Base-by-base conservation (phyloP, 371 early-diverging fungal genomes). In the Mucor lusitanicus region DNA sequence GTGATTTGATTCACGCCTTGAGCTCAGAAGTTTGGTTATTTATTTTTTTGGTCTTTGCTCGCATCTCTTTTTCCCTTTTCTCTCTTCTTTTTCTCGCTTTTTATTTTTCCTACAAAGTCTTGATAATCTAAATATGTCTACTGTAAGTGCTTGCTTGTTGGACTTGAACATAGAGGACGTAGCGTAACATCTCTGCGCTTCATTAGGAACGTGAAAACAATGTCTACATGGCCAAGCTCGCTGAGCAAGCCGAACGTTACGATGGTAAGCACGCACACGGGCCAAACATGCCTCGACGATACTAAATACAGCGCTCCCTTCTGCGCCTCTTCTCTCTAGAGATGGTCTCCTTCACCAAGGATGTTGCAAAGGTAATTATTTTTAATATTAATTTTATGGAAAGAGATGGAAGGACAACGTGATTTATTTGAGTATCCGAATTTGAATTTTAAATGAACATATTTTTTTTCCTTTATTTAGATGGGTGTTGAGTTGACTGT, bases 191-290 rank as follows among this genome's bases (percentile, higher is more conserved):
- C 21, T 17, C 19, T 54, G 33, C 54, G 11, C 42, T 23, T 60
- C 28, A 30, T 32, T 71, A 82, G 82, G 82, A 82, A 67, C 82
- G 82, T 59, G 82, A 82, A 70, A 77, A 79, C 68, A 82, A 77
- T 68, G 87, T 85, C 70, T 88, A 86, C 86, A 94, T 95, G 94
- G 99, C 99, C 86, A 98, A 97, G 90, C 93, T 99, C 68, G 94
- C 97, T 76, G 99, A 99, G 88, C 97, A 97, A 85, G 98, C 99
- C 66, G 99, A 99, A 85, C 93, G 99, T 72, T 99, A 99, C 77
- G 98, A 99, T 71, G 83, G 83, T 79, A 79, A 69, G 21, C 23
- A 53, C 1, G 3, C 27, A 27, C 27, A 25, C 27, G 8, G 7
- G 6, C 15, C 13, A 53, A 13, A 17, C 23, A 40, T 17, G 17